Evolutionary conservation across 1,139 yeast genomes (phyloP), one percentile per base, ranked within the genome.

Genomic region (Kurtzmaniella quercitrusa): DNA sequence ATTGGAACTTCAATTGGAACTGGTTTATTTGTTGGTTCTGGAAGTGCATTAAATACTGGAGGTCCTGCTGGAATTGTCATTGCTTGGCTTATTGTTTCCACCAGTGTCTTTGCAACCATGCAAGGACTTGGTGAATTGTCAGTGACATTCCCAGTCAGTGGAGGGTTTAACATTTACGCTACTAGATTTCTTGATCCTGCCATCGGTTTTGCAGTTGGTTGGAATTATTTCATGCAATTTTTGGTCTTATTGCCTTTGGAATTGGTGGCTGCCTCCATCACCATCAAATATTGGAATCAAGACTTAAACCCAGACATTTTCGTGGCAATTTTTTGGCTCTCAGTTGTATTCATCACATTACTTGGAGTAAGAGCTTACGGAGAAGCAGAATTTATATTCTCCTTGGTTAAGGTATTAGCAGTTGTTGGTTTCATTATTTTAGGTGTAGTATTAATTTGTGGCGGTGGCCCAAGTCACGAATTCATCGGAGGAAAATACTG

Each of bases 1-100:
- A 73, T 88, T 41, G 95, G 94, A 16, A 87, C 94, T 17, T 85
- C 91, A 51, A 84, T 88, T 45, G 96, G 96, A 4, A 66, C 74
- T 1, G 76, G 76, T 14, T 60, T 70, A 39, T 60, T 63, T 42
- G 63, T 63, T 11, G 68, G 66, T 9, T 55, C 61, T 34, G 68
- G 66, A 14, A 48, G 56, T 18, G 73, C 73, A 21, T 62, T 83
- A 41, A 56, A 64, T 31, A 63, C 65, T 27, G 84, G 85, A 39
- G 90, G 91, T 10, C 88, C 90, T 2, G 87, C 81, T 2, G 84
- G 82, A 41, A 68, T 82, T 44, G 57, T 84, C 18, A 71, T 79
- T 42, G 84, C 82, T 8, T 82, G 66, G 65, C 43, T 52, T 0
- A 41, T 63, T 2, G 60, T 59, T 7, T 64, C 66, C 2, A 45